These are phyloP conservation scores for Hypoxylon sp. DNA, from an alignment of 2,329 filamentous ascomycete species.

Conservation along the genomic window DNA sequence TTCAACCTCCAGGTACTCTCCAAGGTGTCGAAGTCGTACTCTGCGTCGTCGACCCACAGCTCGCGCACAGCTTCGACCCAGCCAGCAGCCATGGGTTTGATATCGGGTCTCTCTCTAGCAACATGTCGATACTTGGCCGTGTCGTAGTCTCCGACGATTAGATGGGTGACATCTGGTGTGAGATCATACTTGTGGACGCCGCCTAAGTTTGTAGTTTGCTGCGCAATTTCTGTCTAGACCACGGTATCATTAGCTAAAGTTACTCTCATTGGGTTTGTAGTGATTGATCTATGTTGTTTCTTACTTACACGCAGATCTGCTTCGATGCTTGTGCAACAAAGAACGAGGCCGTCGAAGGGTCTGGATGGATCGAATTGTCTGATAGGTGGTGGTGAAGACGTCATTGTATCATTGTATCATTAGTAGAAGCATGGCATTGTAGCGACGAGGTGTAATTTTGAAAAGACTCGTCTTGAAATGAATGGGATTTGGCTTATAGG, in stretches of 20 bases:
- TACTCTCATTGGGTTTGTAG: background rate
- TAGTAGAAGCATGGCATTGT: constrained; percentile 29
- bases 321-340: constrained; percentile 88
- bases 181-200: constrained; percentile 89
- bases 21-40: constrained; percentile 75
- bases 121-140: constrained; percentile 97
- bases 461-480: too few relatives aligned
- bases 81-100: constrained; percentile 80
- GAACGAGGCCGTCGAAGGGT: constrained; percentile 75
- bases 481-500: too few relatives aligned
- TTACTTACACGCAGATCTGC: constrained; percentile 77
- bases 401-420: constrained; percentile 35
- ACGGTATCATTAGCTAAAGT: constrained; percentile 3
- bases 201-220: constrained; percentile 80
- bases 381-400: constrained; percentile 39
- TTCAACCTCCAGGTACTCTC: constrained; percentile 73
- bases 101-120: constrained; percentile 85
- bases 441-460: constrained; percentile 6
- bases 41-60: constrained; percentile 80
- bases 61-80: constrained; percentile 85
- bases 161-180: constrained; percentile 94
- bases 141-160: constrained; percentile 87
- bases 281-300: background rate
- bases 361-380: constrained; percentile 62
- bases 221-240: constrained; percentile 62